These are phyloP conservation scores for Phialocephala sp. DNA, from an alignment of 2,329 filamentous ascomycete genomes.

Conservation along the genomic window DNA sequence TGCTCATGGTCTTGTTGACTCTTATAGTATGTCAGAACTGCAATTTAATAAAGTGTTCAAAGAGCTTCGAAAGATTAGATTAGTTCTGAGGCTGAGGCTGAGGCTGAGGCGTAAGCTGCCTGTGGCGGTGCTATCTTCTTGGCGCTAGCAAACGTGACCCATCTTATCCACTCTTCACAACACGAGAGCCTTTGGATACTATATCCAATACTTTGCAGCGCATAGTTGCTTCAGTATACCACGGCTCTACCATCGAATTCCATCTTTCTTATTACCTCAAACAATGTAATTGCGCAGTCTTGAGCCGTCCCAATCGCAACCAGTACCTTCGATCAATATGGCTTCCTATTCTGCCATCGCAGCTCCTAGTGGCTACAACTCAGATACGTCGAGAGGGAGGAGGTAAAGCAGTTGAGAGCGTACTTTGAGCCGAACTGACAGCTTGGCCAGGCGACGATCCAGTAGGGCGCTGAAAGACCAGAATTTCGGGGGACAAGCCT, in stretches of 20 bases:
- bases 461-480: conserved; percentile 67
- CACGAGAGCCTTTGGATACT: background rate
- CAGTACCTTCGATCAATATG: conserved; percentile 27
- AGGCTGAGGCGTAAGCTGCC: background rate
- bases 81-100: background rate
- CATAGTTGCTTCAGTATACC: background rate
- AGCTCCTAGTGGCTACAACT: conserved; percentile 31
- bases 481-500: conserved; percentile 74
- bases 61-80: too few species aligned
- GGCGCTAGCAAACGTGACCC: conserved; percentile 1
- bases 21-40: background rate
- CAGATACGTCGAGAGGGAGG: conserved; percentile 37
- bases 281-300: conserved; percentile 3
- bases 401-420: conserved; percentile 28
- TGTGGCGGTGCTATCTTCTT: background rate
- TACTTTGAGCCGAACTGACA: conserved; percentile 3
- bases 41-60: background rate
- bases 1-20: background rate
- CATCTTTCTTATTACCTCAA: background rate
- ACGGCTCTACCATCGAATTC: background rate
- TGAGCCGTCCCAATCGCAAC: background rate
- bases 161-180: conserved; percentile 2
- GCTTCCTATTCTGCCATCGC: conserved; percentile 39
- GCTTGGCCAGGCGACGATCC: conserved; percentile 33
- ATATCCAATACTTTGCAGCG: background rate